A percentile compares a stretch with the other conserved stretches of the same genome.
Conservation (phyloP, 352 stramenopile genomes). For the Globisporangium parvum region DNA sequence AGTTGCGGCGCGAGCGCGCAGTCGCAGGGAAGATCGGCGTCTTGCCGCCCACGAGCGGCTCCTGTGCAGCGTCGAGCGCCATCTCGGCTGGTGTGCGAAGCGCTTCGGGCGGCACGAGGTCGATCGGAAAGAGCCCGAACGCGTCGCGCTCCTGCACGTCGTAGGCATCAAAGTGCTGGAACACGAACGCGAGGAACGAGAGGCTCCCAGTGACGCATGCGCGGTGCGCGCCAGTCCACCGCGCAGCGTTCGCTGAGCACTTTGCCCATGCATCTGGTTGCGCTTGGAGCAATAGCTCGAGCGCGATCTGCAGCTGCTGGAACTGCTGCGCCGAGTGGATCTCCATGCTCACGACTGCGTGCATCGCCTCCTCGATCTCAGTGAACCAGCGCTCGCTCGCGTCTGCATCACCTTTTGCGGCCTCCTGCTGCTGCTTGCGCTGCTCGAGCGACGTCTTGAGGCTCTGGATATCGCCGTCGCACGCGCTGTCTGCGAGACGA, state of each 20-base stretch:
- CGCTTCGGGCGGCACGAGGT: constrained; percentile 50
- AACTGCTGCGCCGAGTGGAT: constrained; percentile 48
- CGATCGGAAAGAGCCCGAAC: constrained; percentile 46
- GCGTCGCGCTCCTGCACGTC: constrained; percentile 32
- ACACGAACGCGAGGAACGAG: constrained; percentile 46
- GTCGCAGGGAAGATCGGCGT: constrained; percentile 11
- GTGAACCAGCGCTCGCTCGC: constrained; percentile 11
- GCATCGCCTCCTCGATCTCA: constrained; percentile 48
- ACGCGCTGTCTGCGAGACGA: constrained; percentile 40
- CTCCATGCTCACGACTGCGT: constrained; percentile 50
- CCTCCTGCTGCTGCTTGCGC: constrained; percentile 15
- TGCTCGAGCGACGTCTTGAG: constrained; percentile 36
- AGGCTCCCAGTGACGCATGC: constrained; percentile 56
- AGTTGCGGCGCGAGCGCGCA: constrained; percentile 19
- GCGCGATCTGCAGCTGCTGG: constrained; percentile 55
- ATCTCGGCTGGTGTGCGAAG: constrained; percentile 23
- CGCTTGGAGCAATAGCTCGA: constrained; percentile 47
- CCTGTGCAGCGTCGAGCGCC: constrained; percentile 7
- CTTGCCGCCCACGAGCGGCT: constrained; percentile 1
- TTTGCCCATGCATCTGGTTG: constrained; percentile 23
- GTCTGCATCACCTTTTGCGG: not conserved
- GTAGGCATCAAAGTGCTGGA: constrained; percentile 30
- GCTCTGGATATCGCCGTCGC: constrained; percentile 42
- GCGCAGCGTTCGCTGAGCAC: constrained; percentile 22
- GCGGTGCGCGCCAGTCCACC: constrained; percentile 48